These are phyloP conservation scores for Murraya koenigii DNA, from an alignment of 345 rosid species.

Conservation along the genomic window DNA sequence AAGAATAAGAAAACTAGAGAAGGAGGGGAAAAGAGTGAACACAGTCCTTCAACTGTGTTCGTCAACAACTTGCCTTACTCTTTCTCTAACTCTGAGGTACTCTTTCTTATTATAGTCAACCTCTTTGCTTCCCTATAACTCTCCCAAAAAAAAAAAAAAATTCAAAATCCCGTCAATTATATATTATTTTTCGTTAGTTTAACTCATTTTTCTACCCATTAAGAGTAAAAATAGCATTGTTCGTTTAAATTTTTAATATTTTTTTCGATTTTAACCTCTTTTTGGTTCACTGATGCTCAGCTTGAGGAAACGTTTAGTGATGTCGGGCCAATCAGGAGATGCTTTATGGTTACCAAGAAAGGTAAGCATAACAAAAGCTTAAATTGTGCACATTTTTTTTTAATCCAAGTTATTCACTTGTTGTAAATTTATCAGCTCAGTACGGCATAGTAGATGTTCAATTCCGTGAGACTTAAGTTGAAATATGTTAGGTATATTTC, in stretches of 20 bases:
- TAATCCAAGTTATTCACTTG: not conserved
- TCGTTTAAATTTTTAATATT: not conserved
- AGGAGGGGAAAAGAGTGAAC: conserved; percentile 44
- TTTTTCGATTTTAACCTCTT: not conserved
- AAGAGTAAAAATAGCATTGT: no score
- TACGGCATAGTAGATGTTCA: not conserved
- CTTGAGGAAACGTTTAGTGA: conserved; percentile 88
- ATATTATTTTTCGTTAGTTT: not conserved
- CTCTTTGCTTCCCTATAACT: conserved; percentile 1
- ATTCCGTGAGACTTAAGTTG: not conserved
- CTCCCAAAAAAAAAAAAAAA: not conserved
- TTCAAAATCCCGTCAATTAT: not conserved
- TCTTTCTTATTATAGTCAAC: not conserved
- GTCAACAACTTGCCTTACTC: conserved; percentile 83
- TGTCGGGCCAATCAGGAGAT: conserved; percentile 90
- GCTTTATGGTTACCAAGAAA: conserved; percentile 82
- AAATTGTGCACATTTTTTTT: not conserved
- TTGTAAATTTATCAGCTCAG: not conserved
- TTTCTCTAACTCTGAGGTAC: conserved; percentile 79
- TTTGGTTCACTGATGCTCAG: conserved; percentile 28
- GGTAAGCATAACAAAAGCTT: conserved; percentile 29
- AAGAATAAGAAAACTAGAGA: conserved; percentile 44
- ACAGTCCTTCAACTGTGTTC: conserved; percentile 72
- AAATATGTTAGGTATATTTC: not conserved
- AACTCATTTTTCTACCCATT: not conserved